Percentiles rank a stretch among this genome's conserved stretches.
Conservation (phyloP, 768 basidiomycete species). For the Suillus ampliporus region DNA sequence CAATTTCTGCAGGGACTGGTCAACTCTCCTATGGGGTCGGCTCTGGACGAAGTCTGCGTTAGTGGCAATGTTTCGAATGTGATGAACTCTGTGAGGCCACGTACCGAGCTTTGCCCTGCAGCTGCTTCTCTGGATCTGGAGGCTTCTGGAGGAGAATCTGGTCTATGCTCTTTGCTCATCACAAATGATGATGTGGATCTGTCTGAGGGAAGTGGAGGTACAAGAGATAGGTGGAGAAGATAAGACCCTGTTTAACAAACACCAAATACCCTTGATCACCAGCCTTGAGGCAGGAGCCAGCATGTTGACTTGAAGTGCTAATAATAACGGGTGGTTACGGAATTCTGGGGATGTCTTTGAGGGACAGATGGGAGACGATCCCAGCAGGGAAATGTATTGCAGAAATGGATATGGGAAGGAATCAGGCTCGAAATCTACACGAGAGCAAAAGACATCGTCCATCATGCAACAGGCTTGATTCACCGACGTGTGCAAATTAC, state of each 20-base stretch:
- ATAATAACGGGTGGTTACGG: not conserved
- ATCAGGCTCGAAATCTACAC: no score
- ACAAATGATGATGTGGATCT: not conserved
- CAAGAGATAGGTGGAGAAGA: not conserved
- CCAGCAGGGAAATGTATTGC: no score
- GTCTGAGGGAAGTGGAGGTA: not conserved
- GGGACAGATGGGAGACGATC: no score
- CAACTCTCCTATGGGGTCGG: no score
- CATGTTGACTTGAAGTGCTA: not conserved
- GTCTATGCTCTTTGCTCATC: not conserved
- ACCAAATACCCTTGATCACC: not conserved
- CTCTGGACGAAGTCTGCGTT: no score
- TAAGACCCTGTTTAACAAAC: not conserved
- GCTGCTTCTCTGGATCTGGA: not conserved
- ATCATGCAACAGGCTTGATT: not conserved
- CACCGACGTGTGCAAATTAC: not conserved
- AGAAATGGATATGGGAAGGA: not conserved
- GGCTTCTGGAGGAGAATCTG: not conserved
- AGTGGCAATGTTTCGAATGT: no score
- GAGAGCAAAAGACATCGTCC: not conserved
- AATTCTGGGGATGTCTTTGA: not conserved
- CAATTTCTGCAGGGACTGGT: no score
- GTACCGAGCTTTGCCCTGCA: not conserved
- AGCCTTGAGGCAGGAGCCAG: not conserved
- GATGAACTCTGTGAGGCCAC: not conserved